Evolutionary conservation across 305 asterid genomes (phyloP), one percentile per base, ranked within the genome.

Genomic region (Salvia sclarea): DNA sequence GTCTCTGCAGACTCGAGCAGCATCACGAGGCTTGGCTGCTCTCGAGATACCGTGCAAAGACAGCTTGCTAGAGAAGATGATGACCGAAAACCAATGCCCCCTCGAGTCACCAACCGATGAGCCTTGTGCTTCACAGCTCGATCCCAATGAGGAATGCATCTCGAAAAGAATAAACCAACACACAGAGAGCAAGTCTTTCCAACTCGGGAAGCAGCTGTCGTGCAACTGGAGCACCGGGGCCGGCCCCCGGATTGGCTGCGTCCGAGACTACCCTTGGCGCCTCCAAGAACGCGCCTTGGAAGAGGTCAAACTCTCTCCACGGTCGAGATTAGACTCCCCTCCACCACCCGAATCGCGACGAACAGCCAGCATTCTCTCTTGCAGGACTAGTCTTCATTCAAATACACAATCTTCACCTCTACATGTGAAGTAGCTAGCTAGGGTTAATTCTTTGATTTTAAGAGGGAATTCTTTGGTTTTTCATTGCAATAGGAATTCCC

Each of bases 171-270:
- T 86, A 21, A 84, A 75, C 69, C 80, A 80, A 2, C 88, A 80
- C 48, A 86, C 70, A 69, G 85, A 71, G 30, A 69, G 60, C 68
- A 83, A 79, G 57, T 89, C 95, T 0, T 81, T 73, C 58, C 91
- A 89, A 54, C 70, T 83, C 2, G 96, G 91, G 48, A 81, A 85
- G 61, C 94, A 86, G 35, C 38, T 86, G 4, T 84, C 91, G 6
- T 79, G 86, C 69, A 82, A 54, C 70, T 89, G 96, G 96, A 89
- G 92, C 77, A 79, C 90, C 0, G 96, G 96, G 17, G 90, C 90
- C 8, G 94, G 96, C 44, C 90, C 94, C 6, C 73, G 94, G 9
- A 89, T 89, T 12, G 85, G 96, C 14, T 89, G 94, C 48, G 60
- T 89, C 71, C 75, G 96, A 68, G 96, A 86, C 68, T 89, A 83